Base-by-base conservation (phyloP, 2,329 filamentous ascomycete species). In the Parastagonospora nodorum region DNA sequence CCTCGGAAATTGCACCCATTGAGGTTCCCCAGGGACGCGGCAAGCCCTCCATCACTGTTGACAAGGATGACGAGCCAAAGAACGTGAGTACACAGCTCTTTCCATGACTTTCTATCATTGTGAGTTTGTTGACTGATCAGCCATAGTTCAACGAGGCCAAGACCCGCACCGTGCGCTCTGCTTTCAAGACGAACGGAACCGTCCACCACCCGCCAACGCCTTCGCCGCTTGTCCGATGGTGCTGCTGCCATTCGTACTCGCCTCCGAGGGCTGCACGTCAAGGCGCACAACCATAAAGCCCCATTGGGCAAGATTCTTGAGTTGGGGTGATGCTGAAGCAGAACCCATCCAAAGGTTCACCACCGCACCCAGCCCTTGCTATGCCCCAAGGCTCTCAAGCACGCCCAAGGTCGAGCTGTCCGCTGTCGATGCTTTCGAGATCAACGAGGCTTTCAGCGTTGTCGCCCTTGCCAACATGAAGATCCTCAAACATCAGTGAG, bases 361-460 rank as follows among this genome's bases (percentile, higher is more conserved):
- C 61, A 94, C 92, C 42, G 89, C 94, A 8, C 94, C 94, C 94
- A 8, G 85, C 94, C 15, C 84, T 97, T 49, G 94, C 94, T 61
- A 95, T 99, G 67, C 94, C 94, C 94, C 74, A 99, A 97, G 83
- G 94, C 94, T 51, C 85, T 99, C 71, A 92, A 93, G 83, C 93
- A 99, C 78, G 94, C 94, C 94, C 55, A 89, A 90, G 57, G 79
- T 99, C 56, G 84, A 85, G 50, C 83, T 87, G 63, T 85, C 88
- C 58, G 82, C 90, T 52, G 83, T 99, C 51, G 93, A 97, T 69
- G 94, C 86, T 65, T 99, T 94, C 76, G 94, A 99, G 82, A 97
- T 99, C 82, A 99, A 99, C 82, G 94, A 99, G 82, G 94, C 94
- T 36, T 99, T 99, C 82, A 94, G 90, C 57, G 94, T 96, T 42